phyloP scores from a whole-genome alignment of 305 asterid genomes.

The Lippia alba region DNA sequence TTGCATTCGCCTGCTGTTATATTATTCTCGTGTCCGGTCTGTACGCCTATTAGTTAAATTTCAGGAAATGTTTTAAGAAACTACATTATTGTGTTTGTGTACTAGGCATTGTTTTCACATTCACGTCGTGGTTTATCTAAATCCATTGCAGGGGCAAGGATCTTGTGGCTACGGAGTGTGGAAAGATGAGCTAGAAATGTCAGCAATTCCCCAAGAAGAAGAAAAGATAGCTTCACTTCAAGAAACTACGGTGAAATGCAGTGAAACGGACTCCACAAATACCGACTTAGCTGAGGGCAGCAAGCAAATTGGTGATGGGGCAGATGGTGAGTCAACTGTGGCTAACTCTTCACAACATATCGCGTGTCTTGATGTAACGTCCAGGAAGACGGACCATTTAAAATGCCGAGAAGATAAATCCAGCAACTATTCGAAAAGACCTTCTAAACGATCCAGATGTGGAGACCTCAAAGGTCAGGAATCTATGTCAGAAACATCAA shows the following conservation, averaged over 20 bases:
- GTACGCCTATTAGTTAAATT: too few species aligned
- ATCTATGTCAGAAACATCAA: background rate
- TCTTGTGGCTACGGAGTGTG: slow-evolving; percentile 59
- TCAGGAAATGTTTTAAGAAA: too few species aligned
- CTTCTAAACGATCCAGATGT: slow-evolving; percentile 37
- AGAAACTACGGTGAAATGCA: slow-evolving; percentile 18
- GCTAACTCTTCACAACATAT: slow-evolving; percentile 25
- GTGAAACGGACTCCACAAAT: background rate
- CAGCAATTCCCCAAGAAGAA: slow-evolving; percentile 2
- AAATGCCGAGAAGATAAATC: slow-evolving; percentile 28
- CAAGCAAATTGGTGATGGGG: slow-evolving; percentile 22
- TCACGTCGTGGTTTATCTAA: slow-evolving; percentile 7
- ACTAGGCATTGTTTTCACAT: background rate
- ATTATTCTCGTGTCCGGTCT: too few species aligned
- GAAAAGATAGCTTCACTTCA: slow-evolving; percentile 24
- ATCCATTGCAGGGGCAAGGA: slow-evolving; percentile 56
- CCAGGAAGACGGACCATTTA: slow-evolving; percentile 21
- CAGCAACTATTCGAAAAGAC: slow-evolving; percentile 33
- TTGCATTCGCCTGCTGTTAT: background rate
- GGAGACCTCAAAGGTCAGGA: slow-evolving; percentile 42
- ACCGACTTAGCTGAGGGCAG: slow-evolving; percentile 25
- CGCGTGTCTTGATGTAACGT: background rate
- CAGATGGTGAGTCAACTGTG: slow-evolving; percentile 22
- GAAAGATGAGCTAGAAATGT: slow-evolving; percentile 48
- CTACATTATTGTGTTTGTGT: too few species aligned